phyloP scores from a whole-genome alignment of 805 yeast genomes.

The Nakazawaea siamensis region DNA sequence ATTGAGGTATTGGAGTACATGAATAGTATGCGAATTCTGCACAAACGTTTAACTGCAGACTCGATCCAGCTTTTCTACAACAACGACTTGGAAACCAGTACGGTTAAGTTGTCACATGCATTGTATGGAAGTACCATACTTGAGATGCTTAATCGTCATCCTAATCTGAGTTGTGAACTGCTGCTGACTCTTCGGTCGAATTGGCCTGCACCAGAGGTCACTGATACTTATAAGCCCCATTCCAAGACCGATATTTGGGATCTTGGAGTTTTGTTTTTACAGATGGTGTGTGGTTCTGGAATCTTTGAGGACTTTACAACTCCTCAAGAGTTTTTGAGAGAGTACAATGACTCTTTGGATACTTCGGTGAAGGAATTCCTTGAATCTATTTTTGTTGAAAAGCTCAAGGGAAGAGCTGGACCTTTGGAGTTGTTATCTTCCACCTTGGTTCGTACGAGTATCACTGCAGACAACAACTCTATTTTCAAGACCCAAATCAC shows the following conservation, averaged over 20 bases:
- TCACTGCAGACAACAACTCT: conserved; percentile 15
- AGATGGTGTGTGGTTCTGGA: conserved; percentile 55
- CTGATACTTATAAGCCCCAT: conserved; percentile 39
- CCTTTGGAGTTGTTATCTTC: conserved; percentile 81
- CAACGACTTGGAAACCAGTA: conserved; percentile 41
- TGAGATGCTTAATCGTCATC: conserved; percentile 25
- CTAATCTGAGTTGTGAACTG: conserved; percentile 15
- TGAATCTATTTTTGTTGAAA: conserved; percentile 51
- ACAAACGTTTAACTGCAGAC: conserved; percentile 56
- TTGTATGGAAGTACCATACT: conserved; percentile 47
- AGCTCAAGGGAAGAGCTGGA: conserved; percentile 65
- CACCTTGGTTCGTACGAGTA: conserved; percentile 70
- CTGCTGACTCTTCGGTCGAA: conserved; percentile 16
- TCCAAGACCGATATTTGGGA: conserved; percentile 93
- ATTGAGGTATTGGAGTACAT: conserved; percentile 78
- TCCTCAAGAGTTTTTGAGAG: conserved; percentile 55
- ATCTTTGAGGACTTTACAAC: conserved; percentile 44
- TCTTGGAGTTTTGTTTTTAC: conserved; percentile 69
- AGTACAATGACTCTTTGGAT: conserved; percentile 29
- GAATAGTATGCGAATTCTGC: conserved; percentile 80
- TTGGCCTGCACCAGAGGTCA: conserved; percentile 83
- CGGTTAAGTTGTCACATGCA: conserved; percentile 52
- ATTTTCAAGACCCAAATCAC: conserved; percentile 1
- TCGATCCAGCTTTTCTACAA: conserved; percentile 48
- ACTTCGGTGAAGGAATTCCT: conserved; percentile 61